Conservation (phyloP, 208 protist species). For the Leishmania amazonensis region DNA sequence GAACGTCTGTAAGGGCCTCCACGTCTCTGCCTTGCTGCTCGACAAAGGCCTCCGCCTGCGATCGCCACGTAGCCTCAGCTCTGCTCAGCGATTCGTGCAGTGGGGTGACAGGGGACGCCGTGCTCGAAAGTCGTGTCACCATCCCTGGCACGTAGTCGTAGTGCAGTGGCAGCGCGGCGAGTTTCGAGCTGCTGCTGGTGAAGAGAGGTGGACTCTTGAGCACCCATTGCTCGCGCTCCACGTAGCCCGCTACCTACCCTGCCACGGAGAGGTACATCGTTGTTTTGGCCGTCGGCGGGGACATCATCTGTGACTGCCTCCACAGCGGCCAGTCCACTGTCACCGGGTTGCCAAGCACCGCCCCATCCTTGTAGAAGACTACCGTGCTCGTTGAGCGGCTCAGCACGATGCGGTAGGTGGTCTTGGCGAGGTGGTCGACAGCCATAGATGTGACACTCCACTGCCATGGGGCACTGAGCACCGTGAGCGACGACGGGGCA, state of each 20-base stretch:
- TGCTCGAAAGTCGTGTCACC: conserved; percentile 18
- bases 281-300: neutral
- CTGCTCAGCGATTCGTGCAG: conserved; percentile 10
- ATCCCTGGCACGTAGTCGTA: conserved; percentile 35
- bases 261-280: conserved; percentile 12
- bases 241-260: conserved; percentile 24
- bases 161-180: conserved; percentile 9
- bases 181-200: neutral
- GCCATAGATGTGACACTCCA: conserved; percentile 7
- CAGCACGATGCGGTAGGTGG: conserved; percentile 21
- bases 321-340: conserved; percentile 27
- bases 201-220: neutral
- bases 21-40: conserved; percentile 1
- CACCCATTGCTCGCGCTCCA: conserved; percentile 14
- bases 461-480: conserved; percentile 17
- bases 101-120: neutral
- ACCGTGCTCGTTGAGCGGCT: conserved; percentile 25
- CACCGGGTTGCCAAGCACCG: conserved; percentile 8
- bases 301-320: neutral
- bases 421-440: neutral
- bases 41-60: neutral
- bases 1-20: conserved; percentile 5
- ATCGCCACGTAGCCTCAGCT: conserved; percentile 17
- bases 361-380: conserved; percentile 14
- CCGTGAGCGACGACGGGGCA: conserved; percentile 19